Conservation (phyloP, 306 rosid species). For the Trifolium repens region DNA sequence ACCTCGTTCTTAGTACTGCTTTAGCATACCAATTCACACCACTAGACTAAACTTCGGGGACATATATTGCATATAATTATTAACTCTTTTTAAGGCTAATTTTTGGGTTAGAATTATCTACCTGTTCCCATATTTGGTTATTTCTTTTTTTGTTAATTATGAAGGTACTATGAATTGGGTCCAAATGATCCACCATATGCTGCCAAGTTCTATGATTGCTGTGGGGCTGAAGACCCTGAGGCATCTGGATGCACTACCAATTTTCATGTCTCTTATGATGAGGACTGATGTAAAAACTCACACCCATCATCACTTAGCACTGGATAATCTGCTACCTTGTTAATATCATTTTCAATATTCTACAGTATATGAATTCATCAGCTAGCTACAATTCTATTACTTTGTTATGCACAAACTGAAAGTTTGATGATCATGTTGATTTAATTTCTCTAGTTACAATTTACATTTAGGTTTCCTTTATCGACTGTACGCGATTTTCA, state of each 20-base stretch:
- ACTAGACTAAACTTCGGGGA: too few relatives aligned
- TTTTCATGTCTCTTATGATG: slow-evolving; percentile 80
- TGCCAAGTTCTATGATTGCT: slow-evolving; percentile 91
- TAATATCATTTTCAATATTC: slow-evolving; percentile 27
- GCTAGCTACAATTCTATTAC: slow-evolving; percentile 1
- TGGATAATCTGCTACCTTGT: background rate
- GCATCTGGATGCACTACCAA: slow-evolving; percentile 83
- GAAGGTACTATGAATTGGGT: slow-evolving; percentile 85
- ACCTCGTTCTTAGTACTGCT: too few relatives aligned
- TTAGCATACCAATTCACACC: too few relatives aligned
- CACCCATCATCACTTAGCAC: slow-evolving; percentile 1
- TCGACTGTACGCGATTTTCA: background rate
- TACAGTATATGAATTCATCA: slow-evolving; percentile 36
- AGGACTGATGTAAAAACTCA: slow-evolving; percentile 50
- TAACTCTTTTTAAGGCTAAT: background rate
- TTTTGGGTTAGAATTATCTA: slow-evolving; percentile 5
- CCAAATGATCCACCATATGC: slow-evolving; percentile 81
- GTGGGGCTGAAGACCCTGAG: slow-evolving; percentile 88
- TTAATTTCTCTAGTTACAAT: background rate
- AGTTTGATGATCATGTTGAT: slow-evolving; percentile 7
- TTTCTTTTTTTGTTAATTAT: slow-evolving; percentile 28
- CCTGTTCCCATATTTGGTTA: slow-evolving; percentile 22
- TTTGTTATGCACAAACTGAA: slow-evolving; percentile 13
- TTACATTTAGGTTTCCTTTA: background rate
- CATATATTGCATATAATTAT: too few relatives aligned